These are phyloP conservation scores for Eucalyptus leucophloia DNA, from an alignment of 345 rosid genomes.

Conservation along the genomic window DNA sequence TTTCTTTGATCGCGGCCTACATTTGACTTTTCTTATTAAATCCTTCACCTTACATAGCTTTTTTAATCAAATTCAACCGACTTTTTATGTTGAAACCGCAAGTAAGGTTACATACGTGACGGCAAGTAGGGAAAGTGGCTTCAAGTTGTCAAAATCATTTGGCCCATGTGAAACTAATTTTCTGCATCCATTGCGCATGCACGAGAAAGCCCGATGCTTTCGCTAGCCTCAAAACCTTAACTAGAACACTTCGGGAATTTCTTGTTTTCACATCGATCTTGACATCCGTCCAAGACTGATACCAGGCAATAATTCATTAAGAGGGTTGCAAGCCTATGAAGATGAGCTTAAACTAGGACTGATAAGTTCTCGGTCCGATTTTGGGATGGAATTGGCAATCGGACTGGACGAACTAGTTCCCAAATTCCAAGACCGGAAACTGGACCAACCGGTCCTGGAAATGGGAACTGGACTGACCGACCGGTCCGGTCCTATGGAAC, in stretches of 20 bases:
- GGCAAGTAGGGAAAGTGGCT: background rate
- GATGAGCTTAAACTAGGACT: background rate
- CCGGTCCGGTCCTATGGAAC: too few relatives aligned
- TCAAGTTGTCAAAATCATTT: background rate
- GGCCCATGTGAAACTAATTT: background rate
- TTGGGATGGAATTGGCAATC: too few relatives aligned
- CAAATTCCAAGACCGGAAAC: too few relatives aligned
- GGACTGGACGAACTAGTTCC: too few relatives aligned
- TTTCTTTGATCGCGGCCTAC: background rate
- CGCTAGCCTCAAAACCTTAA: background rate
- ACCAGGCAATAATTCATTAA: background rate
- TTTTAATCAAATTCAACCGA: background rate
- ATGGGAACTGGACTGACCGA: too few relatives aligned
- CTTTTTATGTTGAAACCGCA: background rate
- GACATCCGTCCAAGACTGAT: background rate
- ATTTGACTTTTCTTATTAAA: too few relatives aligned
- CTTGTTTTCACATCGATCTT: background rate
- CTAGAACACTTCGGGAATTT: background rate
- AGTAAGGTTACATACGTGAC: background rate
- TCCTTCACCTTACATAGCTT: background rate
- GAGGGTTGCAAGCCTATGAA: background rate
- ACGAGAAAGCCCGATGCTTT: background rate
- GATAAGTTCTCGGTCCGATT: accelerated
- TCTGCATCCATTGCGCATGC: background rate
- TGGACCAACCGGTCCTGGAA: too few relatives aligned